These are phyloP conservation scores for Yamadazyma songkhlaensis DNA, from an alignment of 1,139 yeast genomes.

Conservation along the genomic window DNA sequence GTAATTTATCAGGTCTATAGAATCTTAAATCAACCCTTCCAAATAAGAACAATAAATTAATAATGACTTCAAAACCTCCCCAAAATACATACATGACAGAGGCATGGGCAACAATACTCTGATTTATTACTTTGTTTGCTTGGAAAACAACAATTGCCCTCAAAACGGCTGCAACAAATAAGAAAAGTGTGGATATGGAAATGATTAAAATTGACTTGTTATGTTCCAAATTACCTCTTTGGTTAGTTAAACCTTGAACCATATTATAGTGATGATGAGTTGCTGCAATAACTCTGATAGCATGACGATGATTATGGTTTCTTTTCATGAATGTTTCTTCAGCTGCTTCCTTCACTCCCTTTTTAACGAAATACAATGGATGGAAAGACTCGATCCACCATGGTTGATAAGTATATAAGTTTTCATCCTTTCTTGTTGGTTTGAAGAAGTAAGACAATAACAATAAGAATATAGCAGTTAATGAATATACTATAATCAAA, in stretches of 20 bases:
- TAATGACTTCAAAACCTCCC: constrained; percentile 37
- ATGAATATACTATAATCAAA: constrained; percentile 30
- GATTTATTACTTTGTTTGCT: constrained; percentile 17
- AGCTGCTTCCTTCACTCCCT: constrained; percentile 33
- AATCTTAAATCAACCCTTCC: constrained; percentile 46
- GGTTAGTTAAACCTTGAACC: constrained; percentile 39
- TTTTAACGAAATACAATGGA: constrained; percentile 37
- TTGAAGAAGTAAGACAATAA: constrained; percentile 37
- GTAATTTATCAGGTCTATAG: constrained; percentile 43
- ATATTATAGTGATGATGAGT: constrained; percentile 39
- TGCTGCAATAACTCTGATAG: constrained; percentile 42
- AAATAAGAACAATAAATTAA: constrained; percentile 32
- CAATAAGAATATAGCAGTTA: constrained; percentile 32
- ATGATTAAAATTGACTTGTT: constrained; percentile 31
- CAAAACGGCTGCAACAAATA: constrained; percentile 28
- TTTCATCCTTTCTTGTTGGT: constrained; percentile 40
- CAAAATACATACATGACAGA: constrained; percentile 34
- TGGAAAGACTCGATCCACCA: constrained; percentile 46
- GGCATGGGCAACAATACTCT: constrained; percentile 21
- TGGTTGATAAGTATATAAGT: constrained; percentile 42
- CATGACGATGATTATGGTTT: constrained; percentile 41
- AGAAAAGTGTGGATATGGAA: constrained; percentile 26
- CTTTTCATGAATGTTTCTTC: constrained; percentile 41
- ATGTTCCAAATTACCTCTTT: constrained; percentile 37
- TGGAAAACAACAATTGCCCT: constrained; percentile 32